phyloP scores from a whole-genome alignment of 441 rosid genomes.

The Aquilaria agallochum region DNA sequence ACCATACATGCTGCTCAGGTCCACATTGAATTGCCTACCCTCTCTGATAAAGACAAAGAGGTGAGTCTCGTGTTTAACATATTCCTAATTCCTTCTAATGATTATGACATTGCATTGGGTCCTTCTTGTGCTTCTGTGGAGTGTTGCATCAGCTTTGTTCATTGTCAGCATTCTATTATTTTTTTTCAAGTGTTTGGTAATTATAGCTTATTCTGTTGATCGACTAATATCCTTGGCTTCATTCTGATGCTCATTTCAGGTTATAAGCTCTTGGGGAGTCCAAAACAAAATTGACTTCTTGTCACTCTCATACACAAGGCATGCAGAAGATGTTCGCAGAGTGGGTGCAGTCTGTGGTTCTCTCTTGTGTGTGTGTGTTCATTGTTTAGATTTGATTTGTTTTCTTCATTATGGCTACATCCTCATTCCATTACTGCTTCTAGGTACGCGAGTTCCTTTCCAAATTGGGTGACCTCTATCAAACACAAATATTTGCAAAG shows the following conservation, averaged over 20 bases:
- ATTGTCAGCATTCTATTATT: no score
- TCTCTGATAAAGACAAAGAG: slow-evolving; percentile 89
- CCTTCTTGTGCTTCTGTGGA: no score
- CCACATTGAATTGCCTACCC: slow-evolving; percentile 85
- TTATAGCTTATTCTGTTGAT: no score
- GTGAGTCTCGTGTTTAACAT: slow-evolving; percentile 27
- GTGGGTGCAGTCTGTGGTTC: slow-evolving; percentile 29
- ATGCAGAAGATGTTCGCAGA: slow-evolving; percentile 95
- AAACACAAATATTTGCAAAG: slow-evolving; percentile 95
- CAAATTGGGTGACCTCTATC: slow-evolving; percentile 78
- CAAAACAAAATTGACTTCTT: slow-evolving; percentile 93
- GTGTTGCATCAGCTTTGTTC: no score
- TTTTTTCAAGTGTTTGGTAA: no score
- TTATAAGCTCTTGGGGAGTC: slow-evolving; percentile 91
- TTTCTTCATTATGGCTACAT: slow-evolving; percentile 5
- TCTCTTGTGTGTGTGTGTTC: not conserved
- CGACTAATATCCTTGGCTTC: not conserved
- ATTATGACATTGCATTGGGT: not conserved
- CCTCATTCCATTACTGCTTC: slow-evolving; percentile 7
- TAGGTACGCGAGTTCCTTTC: slow-evolving; percentile 88
- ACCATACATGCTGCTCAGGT: slow-evolving; percentile 89
- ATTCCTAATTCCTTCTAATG: not conserved
- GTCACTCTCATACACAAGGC: slow-evolving; percentile 86
- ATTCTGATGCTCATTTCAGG: slow-evolving; percentile 34
- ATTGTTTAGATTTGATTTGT: not conserved